phyloP scores from a whole-genome alignment of 1,139 yeast species.

The Kodamaea ohmeri region DNA sequence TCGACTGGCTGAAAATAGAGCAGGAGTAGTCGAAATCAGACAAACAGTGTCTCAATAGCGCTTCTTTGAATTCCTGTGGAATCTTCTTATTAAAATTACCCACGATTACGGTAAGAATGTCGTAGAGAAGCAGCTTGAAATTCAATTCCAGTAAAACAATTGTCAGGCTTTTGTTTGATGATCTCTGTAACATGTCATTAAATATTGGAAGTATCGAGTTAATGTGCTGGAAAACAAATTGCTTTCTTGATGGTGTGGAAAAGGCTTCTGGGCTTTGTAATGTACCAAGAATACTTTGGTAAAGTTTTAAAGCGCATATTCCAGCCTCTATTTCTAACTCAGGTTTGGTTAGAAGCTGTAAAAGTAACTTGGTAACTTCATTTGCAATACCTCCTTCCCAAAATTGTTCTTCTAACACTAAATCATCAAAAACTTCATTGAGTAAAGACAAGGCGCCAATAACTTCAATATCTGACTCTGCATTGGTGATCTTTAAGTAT shows the following conservation, averaged over 20 bases:
- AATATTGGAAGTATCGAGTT: constrained; percentile 20
- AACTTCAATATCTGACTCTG: constrained; percentile 32
- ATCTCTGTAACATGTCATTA: constrained; percentile 7
- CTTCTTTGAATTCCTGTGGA: constrained; percentile 19
- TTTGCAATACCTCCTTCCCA: constrained; percentile 69
- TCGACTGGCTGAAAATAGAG: constrained; percentile 14
- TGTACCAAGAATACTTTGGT: constrained; percentile 51
- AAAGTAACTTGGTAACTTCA: constrained; percentile 48
- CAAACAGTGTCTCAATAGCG: constrained; percentile 17
- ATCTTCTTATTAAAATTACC: constrained; percentile 35
- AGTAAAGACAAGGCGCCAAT: constrained; percentile 71
- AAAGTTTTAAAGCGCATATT: constrained; percentile 48
- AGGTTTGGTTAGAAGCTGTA: constrained; percentile 35
- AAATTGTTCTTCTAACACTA: constrained; percentile 82
- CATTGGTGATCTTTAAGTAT: constrained; percentile 37
- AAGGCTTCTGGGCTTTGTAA: constrained; percentile 54
- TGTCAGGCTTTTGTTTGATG: not conserved
- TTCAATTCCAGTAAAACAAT: constrained; percentile 17
- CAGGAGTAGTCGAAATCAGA: constrained; percentile 21
- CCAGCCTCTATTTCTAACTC: constrained; percentile 38
- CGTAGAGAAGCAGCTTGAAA: constrained; percentile 31
- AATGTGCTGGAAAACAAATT: constrained; percentile 31
- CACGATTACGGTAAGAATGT: constrained; percentile 27
- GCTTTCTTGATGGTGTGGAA: constrained; percentile 29
- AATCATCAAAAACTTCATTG: constrained; percentile 79